Evolutionary conservation across 768 basidiomycete species (phyloP).

Genomic region (Filobasidium floriforme): DNA sequence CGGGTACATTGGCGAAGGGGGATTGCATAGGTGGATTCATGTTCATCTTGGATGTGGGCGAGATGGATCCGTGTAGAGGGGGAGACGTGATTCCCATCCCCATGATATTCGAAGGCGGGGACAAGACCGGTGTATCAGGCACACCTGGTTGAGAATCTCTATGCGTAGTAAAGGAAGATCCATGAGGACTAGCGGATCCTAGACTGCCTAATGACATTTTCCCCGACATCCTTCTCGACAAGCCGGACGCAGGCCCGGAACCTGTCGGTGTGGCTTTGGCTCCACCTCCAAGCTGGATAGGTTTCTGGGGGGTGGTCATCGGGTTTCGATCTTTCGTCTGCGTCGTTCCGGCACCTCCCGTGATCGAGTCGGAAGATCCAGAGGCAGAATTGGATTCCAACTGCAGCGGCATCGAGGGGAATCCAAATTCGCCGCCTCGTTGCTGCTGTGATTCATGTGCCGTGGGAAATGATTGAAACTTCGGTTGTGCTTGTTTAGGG

Average conservation of each 20-base stretch:
- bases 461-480: no score
- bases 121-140: neutral
- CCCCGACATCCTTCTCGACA: neutral
- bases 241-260: neutral
- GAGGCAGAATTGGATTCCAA: no score
- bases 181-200: neutral
- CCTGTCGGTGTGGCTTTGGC: neutral
- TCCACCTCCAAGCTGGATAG: neutral
- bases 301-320: neutral
- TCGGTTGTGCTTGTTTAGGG: no score
- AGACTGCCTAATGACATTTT: constrained; percentile 3
- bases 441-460: no score
- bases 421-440: no score
- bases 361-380: no score
- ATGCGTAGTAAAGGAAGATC: constrained; percentile 1
- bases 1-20: constrained; percentile 2
- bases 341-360: no score
- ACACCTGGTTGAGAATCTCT: neutral
- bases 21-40: neutral
- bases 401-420: no score
- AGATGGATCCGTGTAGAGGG: neutral
- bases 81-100: neutral
- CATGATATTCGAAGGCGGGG: neutral
- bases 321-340: neutral
- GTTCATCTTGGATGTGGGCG: neutral